These are phyloP conservation scores for Sporothrix brunneoviolacea DNA, from an alignment of 2,329 filamentous ascomycete species.

Conservation along the genomic window DNA sequence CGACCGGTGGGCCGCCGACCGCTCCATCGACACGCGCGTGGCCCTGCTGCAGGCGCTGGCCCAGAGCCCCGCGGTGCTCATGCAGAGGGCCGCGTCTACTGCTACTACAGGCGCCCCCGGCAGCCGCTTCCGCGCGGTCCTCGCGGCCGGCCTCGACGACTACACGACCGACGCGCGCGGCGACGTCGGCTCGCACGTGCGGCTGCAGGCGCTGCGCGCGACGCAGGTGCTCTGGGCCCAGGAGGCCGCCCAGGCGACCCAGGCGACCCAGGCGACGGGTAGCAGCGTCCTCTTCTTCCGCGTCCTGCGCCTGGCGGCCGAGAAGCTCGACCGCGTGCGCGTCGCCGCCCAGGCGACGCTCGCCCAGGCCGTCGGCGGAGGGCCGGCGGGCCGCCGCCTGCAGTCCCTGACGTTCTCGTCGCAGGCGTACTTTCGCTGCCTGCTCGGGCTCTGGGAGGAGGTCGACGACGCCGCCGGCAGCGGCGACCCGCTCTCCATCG, in stretches of 20 bases:
- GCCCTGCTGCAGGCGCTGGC: constrained; percentile 50
- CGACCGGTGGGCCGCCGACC: constrained; percentile 46
- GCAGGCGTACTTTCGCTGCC: constrained; percentile 48
- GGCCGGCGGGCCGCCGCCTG: constrained; percentile 25
- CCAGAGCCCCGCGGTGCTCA: constrained; percentile 36
- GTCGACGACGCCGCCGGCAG: constrained; percentile 6
- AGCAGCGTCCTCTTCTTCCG: constrained; percentile 39
- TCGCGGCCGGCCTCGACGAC: constrained; percentile 62
- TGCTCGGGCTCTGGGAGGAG: constrained; percentile 41
- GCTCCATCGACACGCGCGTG: constrained; percentile 45
- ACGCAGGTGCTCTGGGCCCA: constrained; percentile 54
- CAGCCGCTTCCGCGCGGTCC: no score
- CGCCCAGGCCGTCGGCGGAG: constrained; percentile 28
- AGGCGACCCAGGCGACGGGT: constrained; percentile 16
- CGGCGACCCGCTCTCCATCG: constrained; percentile 32
- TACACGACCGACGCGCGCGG: constrained; percentile 87
- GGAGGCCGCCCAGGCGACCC: constrained; percentile 1
- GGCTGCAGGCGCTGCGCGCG: constrained; percentile 73
- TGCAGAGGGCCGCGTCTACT: no score
- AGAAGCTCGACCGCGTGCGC: constrained; percentile 86
- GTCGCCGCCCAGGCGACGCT: constrained; percentile 54
- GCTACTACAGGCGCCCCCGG: background rate
- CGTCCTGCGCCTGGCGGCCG: constrained; percentile 64
- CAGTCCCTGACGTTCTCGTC: constrained; percentile 48
- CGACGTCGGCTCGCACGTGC: constrained; percentile 81